These are phyloP conservation scores for Casuarina glauca DNA, from an alignment of 306 rosid species.

Conservation along the genomic window DNA sequence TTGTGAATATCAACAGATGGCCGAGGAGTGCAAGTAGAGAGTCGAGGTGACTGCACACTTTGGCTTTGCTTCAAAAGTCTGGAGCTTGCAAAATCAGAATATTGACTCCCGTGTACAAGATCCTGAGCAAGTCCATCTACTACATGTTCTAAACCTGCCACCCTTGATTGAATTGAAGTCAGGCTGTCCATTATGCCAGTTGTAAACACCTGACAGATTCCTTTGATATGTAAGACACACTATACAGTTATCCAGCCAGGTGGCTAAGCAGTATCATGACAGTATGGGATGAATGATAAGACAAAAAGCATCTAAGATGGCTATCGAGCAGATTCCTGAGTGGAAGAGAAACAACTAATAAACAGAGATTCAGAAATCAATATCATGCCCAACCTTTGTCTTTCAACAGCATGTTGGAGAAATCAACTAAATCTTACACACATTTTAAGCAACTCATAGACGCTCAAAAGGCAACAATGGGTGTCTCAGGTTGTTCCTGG, in stretches of 20 bases:
- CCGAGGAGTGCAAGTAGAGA: conserved; percentile 71
- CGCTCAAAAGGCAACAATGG: not conserved
- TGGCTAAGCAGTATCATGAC: not conserved
- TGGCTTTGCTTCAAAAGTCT: conserved; percentile 52
- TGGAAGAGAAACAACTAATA: not conserved
- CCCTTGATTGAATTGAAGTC: conserved; percentile 68
- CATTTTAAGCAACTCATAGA: not conserved
- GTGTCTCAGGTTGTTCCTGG: not conserved
- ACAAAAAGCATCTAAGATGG: not conserved
- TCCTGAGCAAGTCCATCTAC: conserved; percentile 61
- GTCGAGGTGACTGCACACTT: conserved; percentile 54
- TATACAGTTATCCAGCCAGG: not conserved
- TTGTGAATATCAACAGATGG: conserved; percentile 50
- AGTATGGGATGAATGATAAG: not conserved
- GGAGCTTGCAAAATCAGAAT: conserved; percentile 53
- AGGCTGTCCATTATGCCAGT: conserved; percentile 65
- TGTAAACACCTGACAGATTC: conserved; percentile 58
- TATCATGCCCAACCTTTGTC: not conserved
- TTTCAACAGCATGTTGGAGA: not conserved
- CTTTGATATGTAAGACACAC: not conserved
- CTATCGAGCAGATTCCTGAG: not conserved
- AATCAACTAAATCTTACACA: not conserved
- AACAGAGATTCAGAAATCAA: not conserved
- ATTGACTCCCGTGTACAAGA: conserved; percentile 44
- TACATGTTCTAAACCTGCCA: conserved; percentile 64